Evolutionary conservation across 768 basidiomycete genomes (phyloP), one percentile per base, ranked within the genome.

Genomic region (Tulasnella sp.): DNA sequence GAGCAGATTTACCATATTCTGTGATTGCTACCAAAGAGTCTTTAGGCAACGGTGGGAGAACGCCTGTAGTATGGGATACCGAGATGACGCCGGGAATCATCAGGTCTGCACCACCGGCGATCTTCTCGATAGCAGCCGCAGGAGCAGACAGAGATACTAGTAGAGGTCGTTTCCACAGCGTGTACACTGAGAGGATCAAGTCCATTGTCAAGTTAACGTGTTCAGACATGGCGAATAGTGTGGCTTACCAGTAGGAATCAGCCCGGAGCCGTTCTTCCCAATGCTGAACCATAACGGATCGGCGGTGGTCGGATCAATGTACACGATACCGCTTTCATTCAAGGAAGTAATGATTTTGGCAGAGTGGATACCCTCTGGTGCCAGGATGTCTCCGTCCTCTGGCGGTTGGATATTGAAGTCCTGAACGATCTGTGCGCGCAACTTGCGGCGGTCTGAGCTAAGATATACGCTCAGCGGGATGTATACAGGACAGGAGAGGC

Each of bases 21-120:
- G 78, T 71, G 25, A 92, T 72, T n/a, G 78, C 73, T 19, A 89
- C 83, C 15, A 90, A 74, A 51, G 83, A 78, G 22, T 73, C 72
- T 53, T 53, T 30, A 2, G 54, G 41, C 2, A 66, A 38, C 34
- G 24, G 15, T 38, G 54, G 54, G 45, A 46, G 43, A 49, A 22
- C 15, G 31, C 22, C 44, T 46, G 43, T 25, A 8, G 29, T 2
- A 46, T n/a, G 45, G 38, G 27, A 73, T 82, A 66, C 66, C 85
- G 86, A 85, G 25, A 63, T 59, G 7, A 67, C 57, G 70, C 88
- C 89, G 3, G 89, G 87, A 31, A 86, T 81, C 87, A 92, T 91
- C 7, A 92, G 77, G 72, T 92, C 88, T 0, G 89, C 87, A n/a
- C 90, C 89, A 9, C 80, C 80, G 2, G 80, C 72, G 11, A 92